phyloP scores from a whole-genome alignment of 2,329 filamentous ascomycete species.

The Ophiocordyceps polyrhachis-furcata region DNA sequence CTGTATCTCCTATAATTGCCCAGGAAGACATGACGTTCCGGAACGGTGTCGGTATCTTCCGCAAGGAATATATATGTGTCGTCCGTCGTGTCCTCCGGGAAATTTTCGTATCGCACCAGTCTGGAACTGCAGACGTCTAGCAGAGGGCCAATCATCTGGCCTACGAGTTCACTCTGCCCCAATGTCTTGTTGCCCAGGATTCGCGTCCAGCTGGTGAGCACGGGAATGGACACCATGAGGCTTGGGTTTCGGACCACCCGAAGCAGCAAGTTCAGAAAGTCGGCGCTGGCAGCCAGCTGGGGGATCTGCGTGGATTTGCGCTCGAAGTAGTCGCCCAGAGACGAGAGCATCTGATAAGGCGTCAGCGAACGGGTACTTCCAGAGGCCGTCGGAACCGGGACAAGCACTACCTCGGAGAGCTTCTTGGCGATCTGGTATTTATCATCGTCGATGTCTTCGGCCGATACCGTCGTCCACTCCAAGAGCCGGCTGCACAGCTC shows the following conservation, averaged over 20 bases:
- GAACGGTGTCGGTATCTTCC: constrained; percentile 88
- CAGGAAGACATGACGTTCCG: constrained; percentile 84
- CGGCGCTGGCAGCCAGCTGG: constrained; percentile 43
- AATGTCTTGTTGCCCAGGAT: constrained; percentile 57
- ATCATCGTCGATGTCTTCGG: constrained; percentile 72
- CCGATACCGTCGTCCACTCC: constrained; percentile 61
- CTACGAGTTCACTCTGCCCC: constrained; percentile 40
- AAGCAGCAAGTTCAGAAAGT: constrained; percentile 64
- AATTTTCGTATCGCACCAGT: constrained; percentile 69
- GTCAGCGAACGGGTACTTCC: constrained; percentile 2
- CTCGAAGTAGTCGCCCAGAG: constrained; percentile 68
- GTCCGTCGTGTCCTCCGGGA: constrained; percentile 68
- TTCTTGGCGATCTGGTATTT: constrained; percentile 90
- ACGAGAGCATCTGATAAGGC: constrained; percentile 52
- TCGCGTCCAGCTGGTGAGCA: constrained; percentile 77
- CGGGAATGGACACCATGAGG: constrained; percentile 80
- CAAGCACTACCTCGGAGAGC: constrained; percentile 56
- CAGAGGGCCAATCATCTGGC: constrained; percentile 51
- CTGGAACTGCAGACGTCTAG: constrained; percentile 69
- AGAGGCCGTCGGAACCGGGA: neutral
- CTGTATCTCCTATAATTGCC: constrained; percentile 92
- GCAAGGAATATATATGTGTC: constrained; percentile 64
- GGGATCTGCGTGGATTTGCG: constrained; percentile 53
- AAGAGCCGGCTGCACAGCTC: constrained; percentile 55
- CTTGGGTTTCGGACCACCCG: constrained; percentile 69